Evolutionary conservation across 2,329 filamentous ascomycete species (phyloP).

Genomic region (Madurella fahalii): DNA sequence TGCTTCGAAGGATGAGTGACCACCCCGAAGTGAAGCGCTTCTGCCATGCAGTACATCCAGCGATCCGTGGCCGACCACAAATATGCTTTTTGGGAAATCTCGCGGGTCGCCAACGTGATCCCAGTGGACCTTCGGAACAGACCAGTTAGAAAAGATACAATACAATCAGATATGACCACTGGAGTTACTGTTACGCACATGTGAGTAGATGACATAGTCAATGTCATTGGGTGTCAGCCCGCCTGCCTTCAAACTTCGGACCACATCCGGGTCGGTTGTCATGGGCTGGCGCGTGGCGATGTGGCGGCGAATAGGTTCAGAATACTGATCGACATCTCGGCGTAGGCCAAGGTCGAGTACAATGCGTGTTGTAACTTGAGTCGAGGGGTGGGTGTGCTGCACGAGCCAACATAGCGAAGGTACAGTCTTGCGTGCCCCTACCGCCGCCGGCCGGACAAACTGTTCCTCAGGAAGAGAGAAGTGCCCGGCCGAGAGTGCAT

Average conservation of each 20-base stretch:
- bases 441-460: conserved; percentile 39
- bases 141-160: too few relatives aligned
- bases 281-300: conserved; percentile 40
- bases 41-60: conserved; percentile 31
- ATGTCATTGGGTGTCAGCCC: conserved; percentile 18
- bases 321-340: conserved; percentile 38
- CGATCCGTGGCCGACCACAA: conserved; percentile 44
- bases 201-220: conserved; percentile 36
- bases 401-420: conserved; percentile 49
- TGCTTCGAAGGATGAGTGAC: conserved; percentile 40
- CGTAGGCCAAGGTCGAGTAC: conserved; percentile 51
- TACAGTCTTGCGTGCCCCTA: conserved; percentile 40
- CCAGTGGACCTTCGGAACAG: conserved; percentile 35
- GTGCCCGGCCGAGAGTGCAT: conserved; percentile 27
- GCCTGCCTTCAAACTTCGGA: conserved; percentile 14
- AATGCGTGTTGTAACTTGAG: conserved; percentile 31
- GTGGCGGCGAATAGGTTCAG: conserved; percentile 40
- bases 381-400: conserved; percentile 34
- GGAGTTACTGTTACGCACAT: conserved; percentile 30
- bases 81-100: conserved; percentile 42
- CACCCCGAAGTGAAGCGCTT: conserved; percentile 17
- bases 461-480: conserved; percentile 42
- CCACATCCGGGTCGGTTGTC: conserved; percentile 36
- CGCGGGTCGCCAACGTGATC: conserved; percentile 48
- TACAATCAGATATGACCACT: too few relatives aligned